Conservation (phyloP, 1,284 basidiomycete species). For the Megacollybia platyphylla region DNA sequence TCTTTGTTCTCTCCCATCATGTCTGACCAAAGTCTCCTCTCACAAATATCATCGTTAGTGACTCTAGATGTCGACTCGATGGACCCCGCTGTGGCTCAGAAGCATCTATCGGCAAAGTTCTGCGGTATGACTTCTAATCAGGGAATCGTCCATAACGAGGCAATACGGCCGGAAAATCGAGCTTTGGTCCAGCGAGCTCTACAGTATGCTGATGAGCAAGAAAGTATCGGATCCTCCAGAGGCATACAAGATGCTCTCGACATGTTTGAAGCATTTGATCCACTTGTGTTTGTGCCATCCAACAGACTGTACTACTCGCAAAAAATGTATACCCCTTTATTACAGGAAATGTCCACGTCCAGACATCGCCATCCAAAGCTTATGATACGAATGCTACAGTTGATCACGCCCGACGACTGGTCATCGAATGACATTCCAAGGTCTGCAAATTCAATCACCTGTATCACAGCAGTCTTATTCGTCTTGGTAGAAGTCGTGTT, state of each 20-base stretch:
- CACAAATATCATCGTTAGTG: slow-evolving; percentile 21
- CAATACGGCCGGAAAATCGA: slow-evolving; percentile 18
- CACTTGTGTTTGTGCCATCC: neutral
- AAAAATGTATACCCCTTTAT: slow-evolving; percentile 31
- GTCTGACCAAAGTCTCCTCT: slow-evolving; percentile 13
- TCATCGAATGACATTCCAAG: slow-evolving; percentile 29
- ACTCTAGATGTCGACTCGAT: slow-evolving; percentile 38
- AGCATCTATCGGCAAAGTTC: slow-evolving; percentile 21
- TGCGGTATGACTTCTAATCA: slow-evolving; percentile 42
- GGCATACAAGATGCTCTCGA: slow-evolving; percentile 23
- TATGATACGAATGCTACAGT: slow-evolving; percentile 31
- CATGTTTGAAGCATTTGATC: slow-evolving; percentile 4
- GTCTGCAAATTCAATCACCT: slow-evolving; percentile 12
- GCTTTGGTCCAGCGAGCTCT: slow-evolving; percentile 22
- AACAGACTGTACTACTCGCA: slow-evolving; percentile 30
- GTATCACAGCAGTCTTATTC: neutral
- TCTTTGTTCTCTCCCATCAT: neutral
- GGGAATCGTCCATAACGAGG: slow-evolving; percentile 27
- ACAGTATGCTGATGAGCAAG: slow-evolving; percentile 15
- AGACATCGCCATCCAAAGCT: slow-evolving; percentile 29
- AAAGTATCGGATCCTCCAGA: slow-evolving; percentile 12
- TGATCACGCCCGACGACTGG: slow-evolving; percentile 28
- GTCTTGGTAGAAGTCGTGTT: slow-evolving; percentile 21
- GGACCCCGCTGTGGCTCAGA: slow-evolving; percentile 27
- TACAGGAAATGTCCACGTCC: slow-evolving; percentile 30